Evolutionary conservation across 208 protist species (phyloP), one percentile per base, ranked within the genome.

Genomic region (Trypanosoma vivax): DNA sequence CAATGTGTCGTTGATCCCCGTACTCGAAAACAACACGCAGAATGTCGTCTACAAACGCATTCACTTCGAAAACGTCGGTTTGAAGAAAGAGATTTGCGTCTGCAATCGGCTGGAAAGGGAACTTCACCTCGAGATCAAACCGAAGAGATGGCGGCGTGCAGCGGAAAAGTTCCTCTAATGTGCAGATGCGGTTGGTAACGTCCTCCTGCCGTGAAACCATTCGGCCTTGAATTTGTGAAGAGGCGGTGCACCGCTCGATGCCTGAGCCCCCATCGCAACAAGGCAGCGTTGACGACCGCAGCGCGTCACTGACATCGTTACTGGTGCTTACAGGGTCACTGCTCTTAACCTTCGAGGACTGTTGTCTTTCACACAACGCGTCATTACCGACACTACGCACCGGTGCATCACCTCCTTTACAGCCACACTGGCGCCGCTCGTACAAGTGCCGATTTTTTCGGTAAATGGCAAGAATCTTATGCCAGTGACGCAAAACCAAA

Each of bases 41-140:
- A 37, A 90, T 80, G 16, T 72, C 57, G 52, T 87, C 83, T 18
- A 84, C 78, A 49, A 87, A 90, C 2, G 66, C 76, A 66, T 90
- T 90, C 30, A 90, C 63, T 59, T 90, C 83, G 49, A 90, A 90
- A 5, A 67, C 67, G 51, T 90, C 74, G 5, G 58, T 78, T 60
- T 90, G 82, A 28, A 78, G 51, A 60, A 79, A 90, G 1, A 90
- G 70, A 46, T 90, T 82, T 5, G 61, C 62, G 55, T 90, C 82
- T 38, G 50, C 69, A 58, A 69, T 68, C 21, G 82, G 82, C 54
- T 77, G 67, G 46, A 86, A 86, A 2, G 82, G 82, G 51, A 80
- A 90, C 58, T 90, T 90, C 27, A 90, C 82, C 41, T 90, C 82
- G 11, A 90, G 52, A 65, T 90, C 79, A 50, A 85, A 71, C 2